phyloP scores from a whole-genome alignment of 2,329 filamentous ascomycete species.

The Venturia effusa region DNA sequence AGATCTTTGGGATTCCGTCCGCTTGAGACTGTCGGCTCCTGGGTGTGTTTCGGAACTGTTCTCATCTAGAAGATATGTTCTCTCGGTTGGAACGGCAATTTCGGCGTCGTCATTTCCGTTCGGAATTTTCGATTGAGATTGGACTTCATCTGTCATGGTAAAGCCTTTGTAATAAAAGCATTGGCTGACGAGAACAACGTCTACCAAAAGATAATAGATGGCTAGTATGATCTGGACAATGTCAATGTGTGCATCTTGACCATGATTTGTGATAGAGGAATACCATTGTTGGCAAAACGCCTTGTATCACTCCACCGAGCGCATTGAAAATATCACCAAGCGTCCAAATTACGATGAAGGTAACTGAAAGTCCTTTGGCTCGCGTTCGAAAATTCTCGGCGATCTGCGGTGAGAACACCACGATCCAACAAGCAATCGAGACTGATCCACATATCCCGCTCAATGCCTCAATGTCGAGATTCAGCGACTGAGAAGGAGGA shows the following conservation, averaged over 20 bases:
- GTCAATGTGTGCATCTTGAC: not conserved
- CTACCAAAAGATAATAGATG: conserved; percentile 84
- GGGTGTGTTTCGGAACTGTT: conserved; percentile 12
- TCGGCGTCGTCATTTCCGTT: conserved; percentile 16
- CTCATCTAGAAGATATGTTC: conserved; percentile 22
- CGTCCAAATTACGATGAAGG: conserved; percentile 90
- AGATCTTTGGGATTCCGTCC: conserved; percentile 24
- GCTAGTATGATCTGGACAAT: conserved; percentile 64
- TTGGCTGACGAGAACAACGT: conserved; percentile 77
- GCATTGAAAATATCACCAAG: conserved; percentile 95
- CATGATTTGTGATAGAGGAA: conserved; percentile 8
- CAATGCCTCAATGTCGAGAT: conserved; percentile 79
- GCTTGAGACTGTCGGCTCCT: not conserved
- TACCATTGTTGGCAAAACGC: conserved; percentile 86
- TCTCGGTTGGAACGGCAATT: conserved; percentile 27
- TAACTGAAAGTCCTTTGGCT: conserved; percentile 78
- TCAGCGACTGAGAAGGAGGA: conserved; percentile 43
- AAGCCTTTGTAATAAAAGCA: conserved; percentile 96
- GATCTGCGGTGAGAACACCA: conserved; percentile 95
- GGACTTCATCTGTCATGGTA: conserved; percentile 26
- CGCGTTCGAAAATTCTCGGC: conserved; percentile 82
- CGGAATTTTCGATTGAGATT: conserved; percentile 9
- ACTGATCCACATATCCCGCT: conserved; percentile 92
- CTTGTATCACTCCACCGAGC: conserved; percentile 79
- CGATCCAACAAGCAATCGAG: conserved; percentile 94